Evolutionary conservation across 2,329 filamentous ascomycete genomes (phyloP), one percentile per base, ranked within the genome.

Genomic region (Arthrobotrys sphaeroides): DNA sequence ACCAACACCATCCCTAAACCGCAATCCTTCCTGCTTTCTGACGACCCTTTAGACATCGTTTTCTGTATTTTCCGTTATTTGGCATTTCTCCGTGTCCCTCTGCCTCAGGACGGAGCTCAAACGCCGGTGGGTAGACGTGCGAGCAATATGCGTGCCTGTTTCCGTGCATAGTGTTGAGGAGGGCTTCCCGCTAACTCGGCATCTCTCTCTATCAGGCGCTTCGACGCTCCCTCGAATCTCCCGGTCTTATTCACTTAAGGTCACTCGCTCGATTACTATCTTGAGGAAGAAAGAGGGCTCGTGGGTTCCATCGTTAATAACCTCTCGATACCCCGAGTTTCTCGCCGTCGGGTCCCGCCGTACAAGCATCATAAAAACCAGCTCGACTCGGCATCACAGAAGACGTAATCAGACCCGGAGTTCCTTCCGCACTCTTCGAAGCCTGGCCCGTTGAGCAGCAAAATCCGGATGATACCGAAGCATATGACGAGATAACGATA

Each of bases 401-500:
- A 66, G 51, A 42, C 60, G 22, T 38, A 45, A 33, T 55, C 45
- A 28, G 20, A 42, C 13, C 18, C 16, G 43, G 40, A 22, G 13
- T 45, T 51, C 4, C 33, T 26, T 65, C 26, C 53, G 38, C 22
- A 16, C 45, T 28, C 10, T 26, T 55, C 45, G 33, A 64, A 68
- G 9, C 45, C 36, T 55, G 24, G 45, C 45, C 55, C 64, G 53
- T 47, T 43, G 61, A 67, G 53, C 55, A 55, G 51, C 36, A 62
- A 9, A n/a, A n/a, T 24, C 28, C 47, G 61, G 51, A 66, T 53
- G 22, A 42, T 62, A 73, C 33, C 33, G 40, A 59, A 74, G 62
- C 62, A 57, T 51, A 74, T 74, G 70, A 74, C 62, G 62, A 74
- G 70, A 57, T 74, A 74, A 74, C 70, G 70, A 74, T 67, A 62